Conservation (phyloP, 2,329 filamentous ascomycete genomes). For the Beauveria varroae region DNA sequence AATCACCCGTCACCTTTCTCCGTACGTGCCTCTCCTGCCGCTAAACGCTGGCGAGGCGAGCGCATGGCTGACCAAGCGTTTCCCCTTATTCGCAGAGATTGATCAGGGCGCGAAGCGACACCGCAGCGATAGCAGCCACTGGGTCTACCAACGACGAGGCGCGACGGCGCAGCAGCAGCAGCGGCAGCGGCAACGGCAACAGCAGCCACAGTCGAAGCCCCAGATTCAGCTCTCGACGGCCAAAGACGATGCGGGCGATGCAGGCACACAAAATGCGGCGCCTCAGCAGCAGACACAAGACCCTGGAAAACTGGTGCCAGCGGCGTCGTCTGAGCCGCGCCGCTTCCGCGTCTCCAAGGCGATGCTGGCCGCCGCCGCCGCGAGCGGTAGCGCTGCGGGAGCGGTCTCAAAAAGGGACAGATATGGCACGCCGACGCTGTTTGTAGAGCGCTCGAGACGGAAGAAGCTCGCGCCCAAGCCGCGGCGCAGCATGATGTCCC, state of each 20-base stretch:
- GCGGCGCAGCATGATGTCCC: slow-evolving; percentile 15
- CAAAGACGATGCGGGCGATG: slow-evolving; percentile 28
- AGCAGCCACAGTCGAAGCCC: slow-evolving; percentile 25
- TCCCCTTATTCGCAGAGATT: slow-evolving; percentile 31
- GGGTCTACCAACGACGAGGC: slow-evolving; percentile 49
- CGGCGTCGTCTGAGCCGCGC: slow-evolving; percentile 31
- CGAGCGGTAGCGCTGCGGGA: slow-evolving; percentile 17
- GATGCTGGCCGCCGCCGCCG: slow-evolving; percentile 29
- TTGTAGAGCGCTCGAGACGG: slow-evolving; percentile 45
- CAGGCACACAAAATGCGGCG: background rate
- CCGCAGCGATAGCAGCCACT: slow-evolving; percentile 38
- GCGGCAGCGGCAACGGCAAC: slow-evolving; percentile 13
- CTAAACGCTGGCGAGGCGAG: background rate
- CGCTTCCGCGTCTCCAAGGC: slow-evolving; percentile 49
- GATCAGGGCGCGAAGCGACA: slow-evolving; percentile 47
- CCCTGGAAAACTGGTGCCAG: slow-evolving; percentile 9
- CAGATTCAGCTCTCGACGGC: slow-evolving; percentile 42
- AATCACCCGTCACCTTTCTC: slow-evolving; percentile 47
- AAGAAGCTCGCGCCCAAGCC: slow-evolving; percentile 21
- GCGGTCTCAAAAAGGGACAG: slow-evolving; percentile 34
- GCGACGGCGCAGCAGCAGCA: slow-evolving; percentile 19
- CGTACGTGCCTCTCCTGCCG: slow-evolving; percentile 30
- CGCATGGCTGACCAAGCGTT: background rate
- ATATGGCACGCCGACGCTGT: slow-evolving; percentile 38
- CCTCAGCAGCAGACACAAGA: slow-evolving; percentile 10